Percentiles rank a stretch among this genome's conserved stretches.
These are phyloP conservation scores for Hanseniaspora osmophila DNA, from an alignment of 805 yeast species.

Conservation along the genomic window DNA sequence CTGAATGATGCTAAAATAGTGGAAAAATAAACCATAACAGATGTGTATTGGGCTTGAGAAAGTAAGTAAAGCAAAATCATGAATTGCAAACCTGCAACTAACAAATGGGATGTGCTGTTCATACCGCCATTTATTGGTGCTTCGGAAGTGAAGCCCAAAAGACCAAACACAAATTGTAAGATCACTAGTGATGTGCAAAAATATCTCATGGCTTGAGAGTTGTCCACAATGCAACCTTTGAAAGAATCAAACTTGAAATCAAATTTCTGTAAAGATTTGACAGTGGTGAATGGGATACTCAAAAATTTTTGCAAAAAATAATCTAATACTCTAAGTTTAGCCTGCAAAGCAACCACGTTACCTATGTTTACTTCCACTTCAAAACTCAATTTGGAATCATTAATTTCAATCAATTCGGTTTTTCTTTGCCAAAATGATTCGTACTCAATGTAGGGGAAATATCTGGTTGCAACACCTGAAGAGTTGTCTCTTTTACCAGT, in stretches of 20 bases:
- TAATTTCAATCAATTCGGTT: conserved; percentile 23
- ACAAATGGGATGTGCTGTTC: conserved; percentile 27
- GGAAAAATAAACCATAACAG: conserved; percentile 24
- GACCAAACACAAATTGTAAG: conserved; percentile 26
- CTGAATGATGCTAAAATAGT: conserved; percentile 24
- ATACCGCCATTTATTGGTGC: conserved; percentile 21
- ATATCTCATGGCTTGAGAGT: not conserved
- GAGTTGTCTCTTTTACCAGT: conserved; percentile 18
- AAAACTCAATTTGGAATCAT: conserved; percentile 12
- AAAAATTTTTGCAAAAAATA: conserved; percentile 2
- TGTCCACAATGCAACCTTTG: conserved; percentile 3
- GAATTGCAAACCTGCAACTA: conserved; percentile 26
- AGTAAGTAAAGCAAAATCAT: conserved; percentile 26
- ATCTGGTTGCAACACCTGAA: conserved; percentile 21
- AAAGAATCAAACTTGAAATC: conserved; percentile 4
- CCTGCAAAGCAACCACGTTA: conserved; percentile 1
- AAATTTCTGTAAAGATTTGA: conserved; percentile 4
- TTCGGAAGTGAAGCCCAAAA: conserved; percentile 24
- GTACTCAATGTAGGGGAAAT: conserved; percentile 25
- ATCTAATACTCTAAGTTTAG: not conserved
- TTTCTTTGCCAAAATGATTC: conserved; percentile 29
- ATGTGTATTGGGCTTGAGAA: conserved; percentile 27
- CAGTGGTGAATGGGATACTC: conserved; percentile 4
- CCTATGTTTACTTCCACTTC: conserved; percentile 3
- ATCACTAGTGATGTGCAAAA: conserved; percentile 15